These are phyloP conservation scores for Roridomyces roridus DNA, from an alignment of 768 basidiomycete species.

Conservation along the genomic window DNA sequence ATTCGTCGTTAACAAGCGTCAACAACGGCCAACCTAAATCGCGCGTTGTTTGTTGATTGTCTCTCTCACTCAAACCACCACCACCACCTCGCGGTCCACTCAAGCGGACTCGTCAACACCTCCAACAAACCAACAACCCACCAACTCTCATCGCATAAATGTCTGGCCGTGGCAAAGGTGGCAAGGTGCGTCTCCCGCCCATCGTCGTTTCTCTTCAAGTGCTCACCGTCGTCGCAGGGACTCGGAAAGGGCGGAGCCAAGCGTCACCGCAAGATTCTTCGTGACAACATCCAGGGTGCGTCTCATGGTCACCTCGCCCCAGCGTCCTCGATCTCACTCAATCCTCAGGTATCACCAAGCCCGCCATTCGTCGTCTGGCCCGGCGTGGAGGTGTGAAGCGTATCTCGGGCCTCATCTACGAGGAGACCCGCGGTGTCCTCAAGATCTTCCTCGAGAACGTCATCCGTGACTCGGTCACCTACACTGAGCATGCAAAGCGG, in stretches of 20 bases:
- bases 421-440: conserved; percentile 86
- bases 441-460: conserved; percentile 94
- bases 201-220: not conserved
- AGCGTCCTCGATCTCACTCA: too few relatives aligned
- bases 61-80: conserved; percentile 32
- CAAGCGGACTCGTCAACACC: conserved; percentile 24
- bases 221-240: conserved; percentile 50
- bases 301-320: conserved; percentile 35
- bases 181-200: conserved; percentile 61
- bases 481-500: conserved; percentile 97
- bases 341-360: conserved; percentile 79
- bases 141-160: conserved; percentile 51
- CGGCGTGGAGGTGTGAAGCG: conserved; percentile 98
- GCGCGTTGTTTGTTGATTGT: not conserved
- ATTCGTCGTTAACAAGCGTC: conserved; percentile 6
- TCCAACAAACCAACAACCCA: conserved; percentile 20
- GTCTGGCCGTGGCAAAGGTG: conserved; percentile 97
- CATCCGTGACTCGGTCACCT: conserved; percentile 95
- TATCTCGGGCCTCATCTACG: conserved; percentile 55
- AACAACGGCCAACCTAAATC: not conserved
- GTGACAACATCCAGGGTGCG: conserved; percentile 73
- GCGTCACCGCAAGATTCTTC: conserved; percentile 94
- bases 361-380: conserved; percentile 92
- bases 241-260: conserved; percentile 96
- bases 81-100: conserved; percentile 23